Base-by-base conservation (phyloP, 2,329 filamentous ascomycete species). In the Hypoxylon sp. region DNA sequence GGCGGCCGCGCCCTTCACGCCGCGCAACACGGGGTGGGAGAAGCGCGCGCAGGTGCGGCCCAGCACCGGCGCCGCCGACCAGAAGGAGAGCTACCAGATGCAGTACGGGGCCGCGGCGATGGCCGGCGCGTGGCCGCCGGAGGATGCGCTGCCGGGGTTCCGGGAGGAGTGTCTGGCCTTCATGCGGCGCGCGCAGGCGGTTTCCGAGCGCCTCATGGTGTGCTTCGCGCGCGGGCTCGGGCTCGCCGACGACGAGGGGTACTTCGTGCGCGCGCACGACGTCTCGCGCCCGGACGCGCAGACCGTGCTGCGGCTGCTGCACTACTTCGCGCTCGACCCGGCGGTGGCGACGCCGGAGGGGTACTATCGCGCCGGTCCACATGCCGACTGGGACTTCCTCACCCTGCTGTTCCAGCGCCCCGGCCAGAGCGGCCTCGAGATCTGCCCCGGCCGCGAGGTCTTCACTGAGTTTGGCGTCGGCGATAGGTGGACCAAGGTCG, bases 401-500 rank as follows among this genome's bases (percentile, higher is more conserved):
- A 88, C 86, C 0, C 73, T 89, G 33, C 75, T 89, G 3, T 88
- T 88, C 70, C 86, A 88, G 67, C 79, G 81, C 2, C 76, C 79
- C 0, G 85, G 84, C 0, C 83, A 88, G 69, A 81, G 77, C 21
- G 86, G 86, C 0, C 74, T 89, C 2, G 86, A 88, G 68, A 87
- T 88, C 52, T 88, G 85, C 65, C 86, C 85, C 0, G 85, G 86
- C 0, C 76, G 85, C 13, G 85, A 88, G 69, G 81, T 78, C 2
- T 79, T 82, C 6, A 88, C 84, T 0, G 78, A 79, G 3, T 88
- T 86, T 61, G 85, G 80, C 0, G 77, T 80, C 41, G 83, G 83
- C 1, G 84, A 88, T 65, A 72, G 72, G 0, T 89, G 86, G 86
- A 88, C 85, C 8, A 83, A 83, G 56, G 79, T 89, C n/a, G 80